A percentile compares a stretch with the other conserved stretches of the same genome.
These are phyloP conservation scores for Thuidium tamariscinum DNA, from an alignment of 225 moss, liverwort and hornwort genomes.

Conservation along the genomic window DNA sequence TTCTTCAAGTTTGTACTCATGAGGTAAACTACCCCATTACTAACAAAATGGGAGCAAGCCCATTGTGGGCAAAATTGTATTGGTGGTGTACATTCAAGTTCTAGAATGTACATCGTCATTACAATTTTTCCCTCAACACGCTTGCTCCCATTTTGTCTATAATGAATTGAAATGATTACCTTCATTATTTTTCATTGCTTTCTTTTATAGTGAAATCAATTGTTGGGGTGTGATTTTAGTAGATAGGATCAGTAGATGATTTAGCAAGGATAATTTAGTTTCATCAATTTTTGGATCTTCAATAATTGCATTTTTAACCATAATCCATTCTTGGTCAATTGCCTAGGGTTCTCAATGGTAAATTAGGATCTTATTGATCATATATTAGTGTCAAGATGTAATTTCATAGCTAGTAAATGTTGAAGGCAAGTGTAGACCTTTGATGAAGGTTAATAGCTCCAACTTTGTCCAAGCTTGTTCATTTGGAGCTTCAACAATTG, in stretches of 20 bases:
- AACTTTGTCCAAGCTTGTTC: background rate
- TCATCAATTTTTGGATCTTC: background rate
- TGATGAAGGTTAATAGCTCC: background rate
- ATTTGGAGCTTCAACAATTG: background rate
- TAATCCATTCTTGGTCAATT: accelerated
- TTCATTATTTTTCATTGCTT: background rate
- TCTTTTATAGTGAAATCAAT: accelerated
- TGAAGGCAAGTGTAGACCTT: accelerated
- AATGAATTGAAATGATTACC: background rate
- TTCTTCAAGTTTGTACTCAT: too few species aligned
- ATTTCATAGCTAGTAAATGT: background rate
- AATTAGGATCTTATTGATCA: accelerated
- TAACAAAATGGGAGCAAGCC: too few species aligned
- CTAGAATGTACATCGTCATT: too few species aligned
- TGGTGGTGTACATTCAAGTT: too few species aligned
- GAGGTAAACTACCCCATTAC: too few species aligned
- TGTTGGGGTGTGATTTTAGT: background rate
- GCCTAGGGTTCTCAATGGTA: accelerated
- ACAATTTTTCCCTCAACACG: too few species aligned
- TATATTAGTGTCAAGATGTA: background rate
- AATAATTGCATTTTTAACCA: background rate
- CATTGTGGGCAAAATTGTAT: too few species aligned
- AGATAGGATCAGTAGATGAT: accelerated
- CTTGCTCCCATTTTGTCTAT: too few species aligned
- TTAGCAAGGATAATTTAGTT: accelerated